Conservation (phyloP, 208 protist genomes). For the Acanthamoeba pearcei region DNA sequence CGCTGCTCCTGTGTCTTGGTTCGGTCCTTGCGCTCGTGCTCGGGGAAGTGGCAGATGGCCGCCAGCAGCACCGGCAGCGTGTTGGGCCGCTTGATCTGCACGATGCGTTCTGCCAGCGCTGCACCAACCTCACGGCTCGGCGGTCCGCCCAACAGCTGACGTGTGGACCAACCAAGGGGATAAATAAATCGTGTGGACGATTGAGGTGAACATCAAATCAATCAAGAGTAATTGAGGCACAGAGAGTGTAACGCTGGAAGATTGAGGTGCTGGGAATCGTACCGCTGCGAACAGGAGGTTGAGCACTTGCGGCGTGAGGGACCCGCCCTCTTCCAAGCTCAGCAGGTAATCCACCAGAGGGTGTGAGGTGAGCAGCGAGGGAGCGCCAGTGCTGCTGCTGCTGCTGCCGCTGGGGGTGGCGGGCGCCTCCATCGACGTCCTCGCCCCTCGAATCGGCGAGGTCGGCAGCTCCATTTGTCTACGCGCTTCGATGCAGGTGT, state of each 20-base stretch:
- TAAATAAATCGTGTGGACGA: background rate
- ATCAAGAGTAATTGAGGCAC: background rate
- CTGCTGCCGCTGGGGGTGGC: background rate
- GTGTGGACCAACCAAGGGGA: too few species aligned
- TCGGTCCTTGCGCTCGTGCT: too few species aligned
- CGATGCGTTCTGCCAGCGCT: slow-evolving; percentile 7
- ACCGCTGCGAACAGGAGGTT: slow-evolving; percentile 46
- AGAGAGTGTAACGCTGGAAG: background rate
- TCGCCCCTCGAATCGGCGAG: background rate
- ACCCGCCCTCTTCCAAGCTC: slow-evolving; percentile 13
- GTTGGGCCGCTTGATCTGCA: slow-evolving; percentile 45
- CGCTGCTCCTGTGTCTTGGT: too few species aligned
- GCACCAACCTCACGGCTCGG: slow-evolving; percentile 12
- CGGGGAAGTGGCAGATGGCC: too few species aligned
- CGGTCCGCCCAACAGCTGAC: background rate
- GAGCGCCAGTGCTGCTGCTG: background rate
- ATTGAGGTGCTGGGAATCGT: background rate
- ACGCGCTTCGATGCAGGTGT: too few species aligned
- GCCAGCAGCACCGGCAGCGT: background rate
- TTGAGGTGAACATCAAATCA: background rate
- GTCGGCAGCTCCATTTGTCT: background rate
- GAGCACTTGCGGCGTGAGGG: slow-evolving; percentile 18
- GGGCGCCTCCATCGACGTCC: background rate
- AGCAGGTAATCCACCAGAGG: slow-evolving; percentile 7
- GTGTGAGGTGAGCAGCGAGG: background rate